phyloP scores from a whole-genome alignment of 2,329 filamentous ascomycete genomes.

The Neocucurbitaria cava region DNA sequence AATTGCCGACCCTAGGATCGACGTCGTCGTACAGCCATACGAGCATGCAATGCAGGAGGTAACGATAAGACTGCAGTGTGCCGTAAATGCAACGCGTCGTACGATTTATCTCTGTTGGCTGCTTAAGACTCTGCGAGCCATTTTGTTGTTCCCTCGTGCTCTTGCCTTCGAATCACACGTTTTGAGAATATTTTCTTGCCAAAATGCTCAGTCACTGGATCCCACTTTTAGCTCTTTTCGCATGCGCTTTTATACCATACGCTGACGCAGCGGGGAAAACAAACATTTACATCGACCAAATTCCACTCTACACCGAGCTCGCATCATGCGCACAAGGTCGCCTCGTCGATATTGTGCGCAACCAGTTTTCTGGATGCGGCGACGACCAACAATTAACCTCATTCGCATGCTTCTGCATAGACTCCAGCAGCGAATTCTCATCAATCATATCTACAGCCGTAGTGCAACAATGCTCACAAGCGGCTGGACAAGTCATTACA shows the following conservation, averaged over 20 bases:
- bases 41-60: too few species aligned
- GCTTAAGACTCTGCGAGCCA: too few species aligned
- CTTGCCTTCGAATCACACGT: too few species aligned
- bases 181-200: too few species aligned
- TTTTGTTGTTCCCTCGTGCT: too few species aligned
- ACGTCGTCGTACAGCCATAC: too few species aligned
- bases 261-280: slow-evolving; percentile 15
- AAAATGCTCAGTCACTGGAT: too few species aligned
- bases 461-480: not conserved
- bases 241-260: not conserved
- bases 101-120: too few species aligned
- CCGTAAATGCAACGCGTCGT: too few species aligned
- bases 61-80: too few species aligned
- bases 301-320: slow-evolving; percentile 24
- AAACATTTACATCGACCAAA: slow-evolving; percentile 26
- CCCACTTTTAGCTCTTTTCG: too few species aligned
- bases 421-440: not conserved
- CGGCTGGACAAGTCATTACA: not conserved
- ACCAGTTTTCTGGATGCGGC: slow-evolving; percentile 26
- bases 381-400: slow-evolving; percentile 23
- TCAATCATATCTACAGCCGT: not conserved
- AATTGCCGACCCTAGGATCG: too few species aligned
- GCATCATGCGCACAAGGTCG: slow-evolving; percentile 21
- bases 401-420: slow-evolving; percentile 29
- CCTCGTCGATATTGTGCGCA: slow-evolving; percentile 25